phyloP scores from a whole-genome alignment of 352 stramenopile species.

The Globisporangium parvum region DNA sequence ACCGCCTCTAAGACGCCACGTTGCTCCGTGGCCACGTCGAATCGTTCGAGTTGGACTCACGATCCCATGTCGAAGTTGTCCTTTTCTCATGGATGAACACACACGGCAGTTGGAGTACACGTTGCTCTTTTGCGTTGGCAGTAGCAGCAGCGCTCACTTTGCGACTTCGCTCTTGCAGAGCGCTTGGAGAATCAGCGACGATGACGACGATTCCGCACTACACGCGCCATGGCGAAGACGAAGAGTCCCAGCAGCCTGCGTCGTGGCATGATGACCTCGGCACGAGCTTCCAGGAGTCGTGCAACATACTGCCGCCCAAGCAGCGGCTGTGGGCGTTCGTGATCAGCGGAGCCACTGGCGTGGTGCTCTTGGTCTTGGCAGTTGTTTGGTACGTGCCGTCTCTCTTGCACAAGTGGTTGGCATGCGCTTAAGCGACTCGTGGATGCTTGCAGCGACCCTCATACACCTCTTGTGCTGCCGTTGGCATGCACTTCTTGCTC shows the following conservation, averaged over 20 bases:
- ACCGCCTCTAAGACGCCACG: slow-evolving; percentile 11
- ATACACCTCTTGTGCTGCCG: neutral
- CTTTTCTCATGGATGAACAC: too few species aligned
- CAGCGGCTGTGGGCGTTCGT: slow-evolving; percentile 2
- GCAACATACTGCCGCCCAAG: slow-evolving; percentile 2
- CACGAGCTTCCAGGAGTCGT: slow-evolving; percentile 12
- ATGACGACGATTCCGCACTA: slow-evolving; percentile 7
- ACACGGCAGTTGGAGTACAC: too few species aligned
- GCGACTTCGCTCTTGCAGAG: neutral
- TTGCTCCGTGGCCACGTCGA: too few species aligned
- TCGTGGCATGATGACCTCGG: slow-evolving; percentile 6
- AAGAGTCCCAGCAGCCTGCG: neutral
- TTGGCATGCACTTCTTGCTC: neutral
- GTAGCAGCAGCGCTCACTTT: neutral
- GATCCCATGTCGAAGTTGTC: too few species aligned
- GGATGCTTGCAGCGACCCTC: neutral
- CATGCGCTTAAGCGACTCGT: too few species aligned
- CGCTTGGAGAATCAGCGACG: neutral
- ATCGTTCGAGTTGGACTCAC: too few species aligned
- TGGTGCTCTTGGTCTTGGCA: slow-evolving; percentile 6
- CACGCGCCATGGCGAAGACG: slow-evolving; percentile 7
- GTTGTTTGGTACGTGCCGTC: slow-evolving; percentile 2
- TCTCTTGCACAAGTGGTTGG: neutral
- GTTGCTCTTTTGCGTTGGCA: too few species aligned
- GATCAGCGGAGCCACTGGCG: neutral